phyloP scores from a whole-genome alignment of 2,329 filamentous ascomycete species.

The Didymella sp. region DNA sequence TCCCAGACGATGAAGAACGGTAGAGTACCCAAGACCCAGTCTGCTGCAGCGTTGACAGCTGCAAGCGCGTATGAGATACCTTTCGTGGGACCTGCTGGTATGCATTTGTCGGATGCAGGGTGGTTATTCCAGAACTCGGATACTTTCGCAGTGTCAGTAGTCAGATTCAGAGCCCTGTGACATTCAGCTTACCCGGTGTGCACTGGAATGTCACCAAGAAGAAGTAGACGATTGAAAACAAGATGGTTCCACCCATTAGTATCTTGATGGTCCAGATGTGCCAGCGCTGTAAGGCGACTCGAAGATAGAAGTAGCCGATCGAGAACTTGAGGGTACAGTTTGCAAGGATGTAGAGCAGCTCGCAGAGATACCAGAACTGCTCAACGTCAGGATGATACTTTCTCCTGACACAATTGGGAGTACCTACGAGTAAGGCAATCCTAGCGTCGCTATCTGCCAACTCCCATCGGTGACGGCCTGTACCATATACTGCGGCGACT shows the following conservation, averaged over 20 bases:
- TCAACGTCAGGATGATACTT: background rate
- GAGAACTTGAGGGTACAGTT: conserved; percentile 59
- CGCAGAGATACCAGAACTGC: conserved; percentile 63
- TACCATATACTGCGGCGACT: conserved; percentile 50
- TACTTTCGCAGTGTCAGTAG: conserved; percentile 30
- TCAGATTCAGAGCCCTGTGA: background rate
- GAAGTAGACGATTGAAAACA: conserved; percentile 58
- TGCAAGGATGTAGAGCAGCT: conserved; percentile 61
- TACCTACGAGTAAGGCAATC: conserved; percentile 40
- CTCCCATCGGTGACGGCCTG: conserved; percentile 48
- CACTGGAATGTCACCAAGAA: conserved; percentile 63
- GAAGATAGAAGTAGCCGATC: conserved; percentile 61
- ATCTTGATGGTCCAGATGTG: conserved; percentile 57
- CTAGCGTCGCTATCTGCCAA: conserved; percentile 40
- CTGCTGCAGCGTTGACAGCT: conserved; percentile 40
- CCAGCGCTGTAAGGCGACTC: conserved; percentile 56
- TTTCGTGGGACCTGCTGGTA: conserved; percentile 57
- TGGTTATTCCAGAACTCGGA: conserved; percentile 59
- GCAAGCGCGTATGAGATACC: conserved; percentile 56
- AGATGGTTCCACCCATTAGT: conserved; percentile 55
- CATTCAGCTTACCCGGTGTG: conserved; percentile 46
- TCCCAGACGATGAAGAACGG: conserved; percentile 61
- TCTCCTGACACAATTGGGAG: no score
- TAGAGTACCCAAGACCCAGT: conserved; percentile 45
- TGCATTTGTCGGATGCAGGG: conserved; percentile 51